Evolutionary conservation across 106 monocot genomes (phyloP).

Genomic region (Agapanthus africanus): DNA sequence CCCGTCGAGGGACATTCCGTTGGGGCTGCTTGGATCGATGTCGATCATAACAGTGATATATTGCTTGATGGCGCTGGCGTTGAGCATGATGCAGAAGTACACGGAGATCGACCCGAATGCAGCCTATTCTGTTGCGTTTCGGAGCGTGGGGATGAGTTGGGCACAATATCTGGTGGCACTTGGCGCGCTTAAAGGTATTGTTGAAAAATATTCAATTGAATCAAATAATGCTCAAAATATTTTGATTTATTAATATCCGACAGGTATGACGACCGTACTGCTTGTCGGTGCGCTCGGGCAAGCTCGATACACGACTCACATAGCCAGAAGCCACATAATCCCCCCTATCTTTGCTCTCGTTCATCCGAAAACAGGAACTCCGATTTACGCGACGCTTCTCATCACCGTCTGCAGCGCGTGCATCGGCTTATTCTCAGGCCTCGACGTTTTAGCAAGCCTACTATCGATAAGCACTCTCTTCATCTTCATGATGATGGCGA

Average conservation of each 20-base stretch:
- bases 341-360: conserved; percentile 29
- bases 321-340: conserved; percentile 29
- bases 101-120: conserved; percentile 22
- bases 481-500: conserved; percentile 31
- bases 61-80: conserved; percentile 25
- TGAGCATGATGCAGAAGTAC: conserved; percentile 30
- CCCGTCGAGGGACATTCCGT: conserved; percentile 29
- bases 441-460: conserved; percentile 15
- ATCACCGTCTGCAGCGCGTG: conserved; percentile 16
- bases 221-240: no score
- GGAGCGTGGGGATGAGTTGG: conserved; percentile 24
- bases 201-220: no score
- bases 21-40: conserved; percentile 30
- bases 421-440: conserved; percentile 27
- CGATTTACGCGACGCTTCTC: conserved; percentile 20
- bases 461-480: conserved; percentile 28
- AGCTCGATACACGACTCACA: conserved; percentile 31
- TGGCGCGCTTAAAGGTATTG: conserved; percentile 32
- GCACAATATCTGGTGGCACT: conserved; percentile 27
- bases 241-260: no score
- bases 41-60: conserved; percentile 28
- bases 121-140: conserved; percentile 26
- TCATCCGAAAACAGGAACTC: conserved; percentile 28
- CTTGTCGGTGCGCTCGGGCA: conserved; percentile 30
- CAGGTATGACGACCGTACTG: conserved; percentile 28